A percentile compares a stretch with the other conserved stretches of the same genome.
These are phyloP conservation scores for Chlorella sp. DNA, from an alignment of 139 green algal species.

Conservation along the genomic window DNA sequence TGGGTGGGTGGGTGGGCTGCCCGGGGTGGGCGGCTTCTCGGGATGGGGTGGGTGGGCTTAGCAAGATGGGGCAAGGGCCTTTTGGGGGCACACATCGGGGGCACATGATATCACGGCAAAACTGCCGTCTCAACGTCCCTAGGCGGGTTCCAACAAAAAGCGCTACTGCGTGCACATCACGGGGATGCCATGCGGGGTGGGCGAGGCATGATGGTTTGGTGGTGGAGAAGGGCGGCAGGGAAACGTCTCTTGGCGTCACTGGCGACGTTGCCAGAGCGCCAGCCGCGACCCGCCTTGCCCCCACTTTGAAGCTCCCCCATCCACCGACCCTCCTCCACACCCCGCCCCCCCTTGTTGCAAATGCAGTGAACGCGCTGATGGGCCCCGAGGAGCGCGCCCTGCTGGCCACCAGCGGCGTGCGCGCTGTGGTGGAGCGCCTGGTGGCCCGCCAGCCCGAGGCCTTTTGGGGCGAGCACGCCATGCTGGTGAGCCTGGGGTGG, in stretches of 20 bases:
- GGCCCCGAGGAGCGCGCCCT: background rate
- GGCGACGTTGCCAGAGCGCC: background rate
- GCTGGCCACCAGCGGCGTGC: conserved; percentile 7
- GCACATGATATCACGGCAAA: too few relatives aligned
- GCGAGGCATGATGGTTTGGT: background rate
- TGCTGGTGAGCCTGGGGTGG: conserved; percentile 54
- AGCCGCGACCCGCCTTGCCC: background rate
- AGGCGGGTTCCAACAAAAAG: too few relatives aligned
- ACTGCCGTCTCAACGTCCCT: too few relatives aligned
- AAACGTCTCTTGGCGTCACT: too few relatives aligned
- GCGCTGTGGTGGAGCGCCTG: conserved; percentile 41
- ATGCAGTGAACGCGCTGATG: conserved; percentile 23
- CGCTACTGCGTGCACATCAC: too few relatives aligned
- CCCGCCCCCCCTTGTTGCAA: too few relatives aligned
- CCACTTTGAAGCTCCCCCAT: background rate
- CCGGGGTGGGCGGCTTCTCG: background rate
- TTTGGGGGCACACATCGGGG: too few relatives aligned
- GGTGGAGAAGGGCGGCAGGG: too few relatives aligned
- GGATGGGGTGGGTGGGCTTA: background rate
- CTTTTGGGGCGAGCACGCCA: conserved; percentile 60
- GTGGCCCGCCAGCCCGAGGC: conserved; percentile 20
- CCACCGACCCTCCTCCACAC: background rate
- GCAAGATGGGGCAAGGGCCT: background rate
- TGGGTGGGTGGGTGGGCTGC: background rate
- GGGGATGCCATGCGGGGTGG: background rate